Percentiles rank a stretch among this genome's conserved stretches.
Evolutionary conservation across 1,284 basidiomycete species (phyloP).

Genomic region (Tremellales sp.): DNA sequence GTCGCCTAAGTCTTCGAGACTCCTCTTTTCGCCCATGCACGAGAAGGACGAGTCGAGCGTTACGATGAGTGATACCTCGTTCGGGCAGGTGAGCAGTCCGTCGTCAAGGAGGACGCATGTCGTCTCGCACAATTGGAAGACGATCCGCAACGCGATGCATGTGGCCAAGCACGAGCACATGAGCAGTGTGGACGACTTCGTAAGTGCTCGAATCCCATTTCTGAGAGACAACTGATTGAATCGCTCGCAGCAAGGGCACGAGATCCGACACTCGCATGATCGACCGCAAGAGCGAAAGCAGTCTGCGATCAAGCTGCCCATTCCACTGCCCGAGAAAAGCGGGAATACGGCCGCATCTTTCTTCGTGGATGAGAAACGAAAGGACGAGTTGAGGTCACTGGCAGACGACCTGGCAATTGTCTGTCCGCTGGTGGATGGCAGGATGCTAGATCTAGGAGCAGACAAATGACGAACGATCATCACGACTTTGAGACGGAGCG

Average conservation of each 20-base stretch:
- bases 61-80: constrained; percentile 36
- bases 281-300: neutral
- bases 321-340: no score
- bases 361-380: constrained; percentile 27
- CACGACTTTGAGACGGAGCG: no score
- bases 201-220: constrained; percentile 50
- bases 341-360: constrained; percentile 23
- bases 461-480: neutral
- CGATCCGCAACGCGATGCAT: constrained; percentile 60
- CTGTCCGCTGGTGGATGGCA: constrained; percentile 65
- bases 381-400: constrained; percentile 35
- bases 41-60: constrained; percentile 1
- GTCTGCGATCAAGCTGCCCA: no score
- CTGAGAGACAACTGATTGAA: neutral
- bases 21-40: constrained; percentile 1
- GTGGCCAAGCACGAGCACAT: constrained; percentile 68
- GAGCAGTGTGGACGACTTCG: constrained; percentile 67
- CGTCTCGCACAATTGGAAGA: constrained; percentile 50
- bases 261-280: neutral
- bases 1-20: constrained; percentile 15
- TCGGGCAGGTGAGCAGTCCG: neutral
- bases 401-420: constrained; percentile 62
- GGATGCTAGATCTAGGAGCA: constrained; percentile 59
- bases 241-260: neutral
- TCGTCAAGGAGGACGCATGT: constrained; percentile 43